phyloP scores from a whole-genome alignment of 129 eudicot species.

The Flaveria linearis region DNA sequence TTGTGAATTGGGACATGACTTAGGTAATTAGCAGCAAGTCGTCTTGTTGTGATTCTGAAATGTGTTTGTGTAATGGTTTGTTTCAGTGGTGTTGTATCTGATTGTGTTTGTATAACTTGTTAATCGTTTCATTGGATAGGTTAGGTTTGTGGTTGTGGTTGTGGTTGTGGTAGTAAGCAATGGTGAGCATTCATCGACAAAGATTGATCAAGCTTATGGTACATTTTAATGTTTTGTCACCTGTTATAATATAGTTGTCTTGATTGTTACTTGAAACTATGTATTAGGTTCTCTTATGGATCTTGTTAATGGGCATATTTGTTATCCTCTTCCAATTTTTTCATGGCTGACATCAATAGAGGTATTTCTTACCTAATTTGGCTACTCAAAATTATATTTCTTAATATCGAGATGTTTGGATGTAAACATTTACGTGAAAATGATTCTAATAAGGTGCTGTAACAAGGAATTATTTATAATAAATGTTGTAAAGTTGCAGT shows the following conservation, averaged over 20 bases:
- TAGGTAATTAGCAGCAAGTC: neutral
- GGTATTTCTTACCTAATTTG: no score
- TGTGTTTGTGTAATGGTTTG: neutral
- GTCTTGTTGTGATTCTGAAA: neutral
- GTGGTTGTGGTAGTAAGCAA: conserved; percentile 39
- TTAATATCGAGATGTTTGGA: no score
- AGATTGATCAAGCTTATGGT: conserved; percentile 48
- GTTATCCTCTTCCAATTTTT: neutral
- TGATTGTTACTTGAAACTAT: neutral
- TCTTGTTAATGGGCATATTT: conserved; percentile 13
- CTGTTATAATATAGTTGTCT: conserved; percentile 1
- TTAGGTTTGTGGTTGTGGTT: conserved; percentile 22
- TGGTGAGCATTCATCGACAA: conserved; percentile 89
- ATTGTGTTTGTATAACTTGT: conserved; percentile 21
- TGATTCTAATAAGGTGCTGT: no score
- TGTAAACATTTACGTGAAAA: no score
- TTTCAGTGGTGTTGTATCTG: neutral
- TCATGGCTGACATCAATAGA: no score
- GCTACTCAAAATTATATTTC: no score
- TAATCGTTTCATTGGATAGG: conserved; percentile 15
- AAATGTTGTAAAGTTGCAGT: no score
- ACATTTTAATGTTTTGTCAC: conserved; percentile 14
- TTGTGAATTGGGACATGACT: neutral
- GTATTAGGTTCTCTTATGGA: conserved; percentile 1
- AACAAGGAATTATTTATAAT: no score